Evolutionary conservation across 306 rosid genomes (phyloP).

Genomic region (Glycine soja): DNA sequence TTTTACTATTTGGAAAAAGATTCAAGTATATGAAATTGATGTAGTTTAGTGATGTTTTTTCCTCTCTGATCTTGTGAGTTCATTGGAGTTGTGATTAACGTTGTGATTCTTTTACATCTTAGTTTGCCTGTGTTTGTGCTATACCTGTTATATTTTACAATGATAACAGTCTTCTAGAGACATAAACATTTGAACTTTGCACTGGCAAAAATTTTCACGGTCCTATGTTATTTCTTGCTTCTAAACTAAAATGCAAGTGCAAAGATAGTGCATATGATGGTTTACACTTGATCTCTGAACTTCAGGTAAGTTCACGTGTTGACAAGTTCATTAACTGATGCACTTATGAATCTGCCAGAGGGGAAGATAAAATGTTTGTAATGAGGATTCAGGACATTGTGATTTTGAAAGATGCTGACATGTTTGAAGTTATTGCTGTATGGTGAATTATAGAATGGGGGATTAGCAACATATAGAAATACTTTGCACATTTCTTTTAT

Average conservation of each 20-base stretch:
- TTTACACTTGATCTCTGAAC: conserved; percentile 78
- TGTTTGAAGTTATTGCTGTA: too few relatives aligned
- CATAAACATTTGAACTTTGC: too few relatives aligned
- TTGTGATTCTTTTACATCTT: neutral
- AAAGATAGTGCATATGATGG: conserved; percentile 54
- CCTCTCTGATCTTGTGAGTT: neutral
- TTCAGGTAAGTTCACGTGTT: conserved; percentile 64
- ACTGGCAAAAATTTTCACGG: neutral
- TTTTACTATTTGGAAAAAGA: too few relatives aligned
- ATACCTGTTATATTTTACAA: neutral
- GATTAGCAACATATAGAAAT: too few relatives aligned
- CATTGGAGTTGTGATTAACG: neutral
- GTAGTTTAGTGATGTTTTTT: too few relatives aligned
- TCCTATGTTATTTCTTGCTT: neutral
- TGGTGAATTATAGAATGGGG: too few relatives aligned
- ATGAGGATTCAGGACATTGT: neutral
- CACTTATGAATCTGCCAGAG: neutral
- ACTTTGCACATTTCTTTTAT: too few relatives aligned
- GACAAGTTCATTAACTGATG: conserved; percentile 61
- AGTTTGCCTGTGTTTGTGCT: neutral
- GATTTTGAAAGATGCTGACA: too few relatives aligned
- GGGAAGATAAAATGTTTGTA: neutral
- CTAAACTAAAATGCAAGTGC: conserved; percentile 26
- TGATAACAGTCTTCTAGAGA: too few relatives aligned
- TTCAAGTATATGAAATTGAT: too few relatives aligned